Evolutionary conservation across 2,329 filamentous ascomycete species (phyloP).

Genomic region (Moelleriella libera): DNA sequence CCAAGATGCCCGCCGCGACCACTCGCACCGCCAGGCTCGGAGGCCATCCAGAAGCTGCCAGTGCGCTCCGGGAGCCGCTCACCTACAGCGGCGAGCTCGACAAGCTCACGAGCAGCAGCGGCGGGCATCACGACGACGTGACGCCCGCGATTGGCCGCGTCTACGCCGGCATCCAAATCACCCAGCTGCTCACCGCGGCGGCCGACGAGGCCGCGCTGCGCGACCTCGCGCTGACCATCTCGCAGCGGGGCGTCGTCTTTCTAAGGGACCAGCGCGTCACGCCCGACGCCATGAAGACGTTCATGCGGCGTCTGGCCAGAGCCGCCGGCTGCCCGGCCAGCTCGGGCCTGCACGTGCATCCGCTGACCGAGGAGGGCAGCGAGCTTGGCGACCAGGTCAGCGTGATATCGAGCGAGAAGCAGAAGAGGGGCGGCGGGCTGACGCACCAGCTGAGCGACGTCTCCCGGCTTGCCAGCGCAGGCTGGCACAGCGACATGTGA

Average conservation of each 20-base stretch:
- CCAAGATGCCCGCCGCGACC: neutral
- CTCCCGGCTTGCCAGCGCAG: constrained; percentile 28
- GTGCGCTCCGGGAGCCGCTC: constrained; percentile 18
- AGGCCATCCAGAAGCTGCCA: constrained; percentile 13
- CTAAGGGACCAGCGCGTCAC: constrained; percentile 21
- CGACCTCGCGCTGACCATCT: constrained; percentile 37
- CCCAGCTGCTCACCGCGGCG: constrained; percentile 16
- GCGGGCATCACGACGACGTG: constrained; percentile 17
- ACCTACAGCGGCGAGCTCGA: constrained; percentile 27
- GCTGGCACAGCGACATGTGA: constrained; percentile 37
- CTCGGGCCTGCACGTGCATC: constrained; percentile 39
- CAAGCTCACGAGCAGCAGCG: constrained; percentile 10
- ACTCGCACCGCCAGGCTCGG: constrained; percentile 7
- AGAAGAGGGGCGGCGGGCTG: constrained; percentile 37
- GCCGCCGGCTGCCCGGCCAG: constrained; percentile 23
- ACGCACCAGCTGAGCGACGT: constrained; percentile 36
- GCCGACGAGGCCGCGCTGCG: constrained; percentile 31
- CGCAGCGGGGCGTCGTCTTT: constrained; percentile 23
- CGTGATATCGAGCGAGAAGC: constrained; percentile 40
- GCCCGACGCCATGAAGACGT: constrained; percentile 21
- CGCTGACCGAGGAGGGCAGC: constrained; percentile 34
- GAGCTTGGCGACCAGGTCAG: constrained; percentile 41
- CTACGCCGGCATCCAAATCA: constrained; percentile 23
- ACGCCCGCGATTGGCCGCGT: constrained; percentile 37
- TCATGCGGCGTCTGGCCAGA: constrained; percentile 19